These are phyloP conservation scores for Ophiorrhiza pumila DNA, from an alignment of 257 asterid species.

Conservation along the genomic window DNA sequence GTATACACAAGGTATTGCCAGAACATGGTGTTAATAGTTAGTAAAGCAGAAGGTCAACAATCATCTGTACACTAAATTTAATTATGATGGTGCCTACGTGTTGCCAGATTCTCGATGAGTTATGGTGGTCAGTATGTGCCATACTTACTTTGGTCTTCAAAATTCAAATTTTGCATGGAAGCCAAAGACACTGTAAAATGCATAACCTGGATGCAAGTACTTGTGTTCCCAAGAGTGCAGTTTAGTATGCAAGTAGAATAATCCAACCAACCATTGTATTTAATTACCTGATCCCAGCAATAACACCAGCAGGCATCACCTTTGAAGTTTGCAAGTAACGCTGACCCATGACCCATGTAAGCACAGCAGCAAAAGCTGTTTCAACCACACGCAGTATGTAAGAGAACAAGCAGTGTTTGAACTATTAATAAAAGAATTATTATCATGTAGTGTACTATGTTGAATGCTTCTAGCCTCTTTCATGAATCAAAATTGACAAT, in stretches of 20 bases:
- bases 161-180: not conserved
- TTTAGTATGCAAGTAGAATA: not conserved
- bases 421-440: not conserved
- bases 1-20: not conserved
- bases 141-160: not conserved
- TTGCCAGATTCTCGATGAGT: not conserved
- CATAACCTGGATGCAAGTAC: not conserved
- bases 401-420: not conserved
- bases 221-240: not conserved
- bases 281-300: slow-evolving; percentile 87
- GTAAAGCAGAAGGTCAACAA: not conserved
- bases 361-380: slow-evolving; percentile 65
- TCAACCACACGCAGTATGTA: not conserved
- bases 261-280: not conserved
- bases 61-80: not conserved
- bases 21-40: not conserved
- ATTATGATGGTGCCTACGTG: not conserved
- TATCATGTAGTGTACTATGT: not conserved
- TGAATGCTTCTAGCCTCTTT: not conserved
- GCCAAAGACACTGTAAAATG: not conserved
- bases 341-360: slow-evolving; percentile 80
- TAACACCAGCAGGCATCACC: slow-evolving; percentile 94
- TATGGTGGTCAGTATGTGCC: not conserved
- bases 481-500: not conserved
- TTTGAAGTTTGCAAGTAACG: slow-evolving; percentile 75